Evolutionary conservation across 495 filamentous ascomycete species (phyloP).

Genomic region (Amniculicola lignicola): DNA sequence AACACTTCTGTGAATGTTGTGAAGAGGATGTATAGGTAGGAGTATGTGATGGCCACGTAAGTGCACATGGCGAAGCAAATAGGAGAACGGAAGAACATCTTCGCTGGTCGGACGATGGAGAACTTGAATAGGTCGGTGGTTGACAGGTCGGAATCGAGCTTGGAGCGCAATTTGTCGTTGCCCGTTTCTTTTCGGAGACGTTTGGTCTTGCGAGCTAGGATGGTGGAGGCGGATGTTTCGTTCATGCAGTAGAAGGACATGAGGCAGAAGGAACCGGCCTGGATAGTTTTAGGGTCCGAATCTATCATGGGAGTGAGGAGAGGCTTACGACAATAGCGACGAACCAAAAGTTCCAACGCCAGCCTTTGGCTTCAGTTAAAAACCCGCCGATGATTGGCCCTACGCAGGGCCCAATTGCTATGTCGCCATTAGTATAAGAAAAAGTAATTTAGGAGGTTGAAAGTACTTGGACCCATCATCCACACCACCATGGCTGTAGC

Average conservation of each 20-base stretch:
- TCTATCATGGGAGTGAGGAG: neutral
- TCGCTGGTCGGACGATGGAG: slow-evolving; percentile 51
- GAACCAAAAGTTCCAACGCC: slow-evolving; percentile 43
- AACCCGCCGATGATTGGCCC: slow-evolving; percentile 48
- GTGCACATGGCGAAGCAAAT: slow-evolving; percentile 64
- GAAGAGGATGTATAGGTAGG: slow-evolving; percentile 77
- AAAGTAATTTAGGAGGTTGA: neutral
- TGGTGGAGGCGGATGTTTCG: slow-evolving; percentile 36
- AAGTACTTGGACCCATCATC: slow-evolving; percentile 45
- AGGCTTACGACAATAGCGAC: slow-evolving; percentile 37
- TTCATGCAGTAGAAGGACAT: slow-evolving; percentile 29
- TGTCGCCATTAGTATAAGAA: neutral
- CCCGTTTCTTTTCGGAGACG: slow-evolving; percentile 37
- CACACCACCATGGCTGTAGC: slow-evolving; percentile 49
- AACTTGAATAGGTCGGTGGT: slow-evolving; percentile 41
- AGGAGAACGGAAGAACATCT: slow-evolving; percentile 53
- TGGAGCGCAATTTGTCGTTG: slow-evolving; percentile 37
- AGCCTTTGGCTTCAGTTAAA: slow-evolving; percentile 35
- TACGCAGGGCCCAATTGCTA: slow-evolving; percentile 33
- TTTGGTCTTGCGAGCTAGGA: slow-evolving; percentile 37
- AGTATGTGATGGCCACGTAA: slow-evolving; percentile 74
- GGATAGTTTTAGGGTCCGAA: no score
- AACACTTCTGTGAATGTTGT: slow-evolving; percentile 67
- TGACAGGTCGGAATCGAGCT: slow-evolving; percentile 38
- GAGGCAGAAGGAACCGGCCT: slow-evolving; percentile 32